Evolutionary conservation across 768 basidiomycete species (phyloP).

Genomic region (Crepidotus variabilis): DNA sequence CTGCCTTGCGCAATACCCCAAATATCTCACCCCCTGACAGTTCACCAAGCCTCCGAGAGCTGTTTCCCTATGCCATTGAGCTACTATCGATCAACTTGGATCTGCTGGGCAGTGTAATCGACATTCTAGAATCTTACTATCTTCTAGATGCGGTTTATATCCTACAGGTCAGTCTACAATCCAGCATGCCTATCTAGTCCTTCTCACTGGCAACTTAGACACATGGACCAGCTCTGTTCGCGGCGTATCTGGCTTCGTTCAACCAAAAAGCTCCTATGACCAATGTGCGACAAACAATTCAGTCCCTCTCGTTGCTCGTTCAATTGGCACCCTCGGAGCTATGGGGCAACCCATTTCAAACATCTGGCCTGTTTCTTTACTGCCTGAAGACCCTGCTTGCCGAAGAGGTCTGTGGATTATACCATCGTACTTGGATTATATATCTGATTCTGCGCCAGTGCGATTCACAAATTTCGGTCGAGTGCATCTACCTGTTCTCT

Average conservation of each 20-base stretch:
- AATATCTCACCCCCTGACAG: constrained; percentile 45
- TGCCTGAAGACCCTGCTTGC: constrained; percentile 58
- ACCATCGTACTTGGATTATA: constrained; percentile 1
- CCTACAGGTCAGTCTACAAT: constrained; percentile 47
- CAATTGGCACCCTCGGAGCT: constrained; percentile 58
- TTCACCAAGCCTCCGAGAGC: constrained; percentile 49
- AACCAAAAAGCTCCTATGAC: constrained; percentile 40
- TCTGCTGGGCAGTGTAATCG: constrained; percentile 61
- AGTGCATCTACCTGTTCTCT: constrained; percentile 71
- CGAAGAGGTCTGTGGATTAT: constrained; percentile 49
- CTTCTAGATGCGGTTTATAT: constrained; percentile 63
- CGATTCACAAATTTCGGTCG: constrained; percentile 48
- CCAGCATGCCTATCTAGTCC: background rate
- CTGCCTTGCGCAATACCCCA: constrained; percentile 62
- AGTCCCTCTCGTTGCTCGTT: constrained; percentile 52
- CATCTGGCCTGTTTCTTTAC: constrained; percentile 66
- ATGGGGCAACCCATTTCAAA: constrained; percentile 76
- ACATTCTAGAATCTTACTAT: constrained; percentile 74
- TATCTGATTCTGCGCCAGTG: constrained; percentile 22
- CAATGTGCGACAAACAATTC: constrained; percentile 65
- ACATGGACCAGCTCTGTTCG: constrained; percentile 53
- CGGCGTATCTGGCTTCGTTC: constrained; percentile 50
- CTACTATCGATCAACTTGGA: constrained; percentile 70
- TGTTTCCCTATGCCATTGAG: constrained; percentile 62
- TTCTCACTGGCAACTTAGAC: constrained; percentile 31